phyloP scores from a whole-genome alignment of 2,329 filamentous ascomycete species.

The Zelopaecilomyces penicillatus region DNA sequence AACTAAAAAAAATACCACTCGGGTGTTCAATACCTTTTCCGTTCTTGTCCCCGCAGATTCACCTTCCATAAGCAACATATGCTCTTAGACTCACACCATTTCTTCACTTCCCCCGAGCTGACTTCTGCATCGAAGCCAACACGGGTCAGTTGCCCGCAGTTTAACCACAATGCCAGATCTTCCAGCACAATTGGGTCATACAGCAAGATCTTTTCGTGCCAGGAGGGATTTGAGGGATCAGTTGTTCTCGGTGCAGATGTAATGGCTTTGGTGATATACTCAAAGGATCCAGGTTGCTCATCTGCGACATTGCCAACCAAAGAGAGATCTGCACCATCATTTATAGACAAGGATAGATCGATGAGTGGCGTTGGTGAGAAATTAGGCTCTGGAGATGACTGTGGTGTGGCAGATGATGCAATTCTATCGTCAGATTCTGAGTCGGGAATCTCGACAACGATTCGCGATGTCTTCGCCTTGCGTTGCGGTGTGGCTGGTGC shows the following conservation, averaged over 20 bases:
- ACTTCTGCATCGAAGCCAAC: conserved; percentile 60
- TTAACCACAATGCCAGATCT: conserved; percentile 77
- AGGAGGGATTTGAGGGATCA: conserved; percentile 51
- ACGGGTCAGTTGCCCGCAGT: conserved; percentile 55
- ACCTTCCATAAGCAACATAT: conserved; percentile 73
- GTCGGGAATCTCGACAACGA: conserved; percentile 42
- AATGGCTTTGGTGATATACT: conserved; percentile 47
- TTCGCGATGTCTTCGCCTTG: conserved; percentile 7
- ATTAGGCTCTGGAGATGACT: conserved; percentile 26
- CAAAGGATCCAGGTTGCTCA: conserved; percentile 39
- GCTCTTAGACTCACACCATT: conserved; percentile 83
- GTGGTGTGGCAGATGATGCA: conserved; percentile 21
- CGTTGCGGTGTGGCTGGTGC: conserved; percentile 13
- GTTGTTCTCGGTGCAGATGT: conserved; percentile 40
- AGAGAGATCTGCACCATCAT: conserved; percentile 38
- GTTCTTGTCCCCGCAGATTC: conserved; percentile 41
- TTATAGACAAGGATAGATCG: conserved; percentile 35
- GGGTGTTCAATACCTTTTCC: conserved; percentile 33
- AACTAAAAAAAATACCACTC: no score
- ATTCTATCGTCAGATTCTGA: conserved; percentile 34
- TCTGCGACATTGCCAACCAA: conserved; percentile 29
- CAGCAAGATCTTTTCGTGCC: conserved; percentile 88
- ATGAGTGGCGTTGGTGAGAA: conserved; percentile 36
- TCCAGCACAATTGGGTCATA: conserved; percentile 88
- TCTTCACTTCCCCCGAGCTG: conserved; percentile 59